phyloP scores from a whole-genome alignment of 352 stramenopile genomes.

The Phytophthora ohioensis region DNA sequence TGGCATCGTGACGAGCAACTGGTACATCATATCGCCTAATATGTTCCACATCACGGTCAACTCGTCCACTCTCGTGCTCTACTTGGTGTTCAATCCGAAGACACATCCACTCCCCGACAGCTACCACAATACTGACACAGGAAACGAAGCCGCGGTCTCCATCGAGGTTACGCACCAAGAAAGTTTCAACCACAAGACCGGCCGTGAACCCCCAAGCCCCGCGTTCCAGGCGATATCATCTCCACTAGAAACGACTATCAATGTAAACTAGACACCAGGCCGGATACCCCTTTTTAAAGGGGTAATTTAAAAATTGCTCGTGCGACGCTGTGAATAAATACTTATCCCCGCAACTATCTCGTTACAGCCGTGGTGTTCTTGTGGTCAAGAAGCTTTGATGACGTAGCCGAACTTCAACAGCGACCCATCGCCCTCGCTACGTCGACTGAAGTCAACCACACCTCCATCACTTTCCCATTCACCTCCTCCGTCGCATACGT shows the following conservation, averaged over 20 bases:
- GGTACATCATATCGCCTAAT: conserved; percentile 38
- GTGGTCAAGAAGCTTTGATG: background rate
- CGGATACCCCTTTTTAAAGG: no score
- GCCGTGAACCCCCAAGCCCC: background rate
- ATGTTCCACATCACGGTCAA: conserved; percentile 26
- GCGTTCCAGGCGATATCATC: conserved; percentile 8
- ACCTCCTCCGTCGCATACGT: background rate
- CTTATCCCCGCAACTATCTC: no score
- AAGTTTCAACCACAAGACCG: no score
- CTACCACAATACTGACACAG: background rate
- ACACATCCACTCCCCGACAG: conserved; percentile 16
- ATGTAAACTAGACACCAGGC: background rate
- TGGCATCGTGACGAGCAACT: conserved; percentile 34
- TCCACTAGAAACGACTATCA: conserved; percentile 5
- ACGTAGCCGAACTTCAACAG: conserved; percentile 15
- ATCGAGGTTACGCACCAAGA: conserved; percentile 11
- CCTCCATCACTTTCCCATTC: conserved; percentile 14
- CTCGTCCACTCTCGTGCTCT: conserved; percentile 33
- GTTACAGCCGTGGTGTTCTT: no score
- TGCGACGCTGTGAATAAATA: no score
- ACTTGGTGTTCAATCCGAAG: conserved; percentile 34
- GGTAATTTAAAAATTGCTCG: no score
- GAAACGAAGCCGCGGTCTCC: background rate
- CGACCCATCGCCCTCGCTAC: conserved; percentile 10
- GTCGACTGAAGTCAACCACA: conserved; percentile 9